Conservation (phyloP, 331 rosid genomes). For the Quercus tomentella region DNA sequence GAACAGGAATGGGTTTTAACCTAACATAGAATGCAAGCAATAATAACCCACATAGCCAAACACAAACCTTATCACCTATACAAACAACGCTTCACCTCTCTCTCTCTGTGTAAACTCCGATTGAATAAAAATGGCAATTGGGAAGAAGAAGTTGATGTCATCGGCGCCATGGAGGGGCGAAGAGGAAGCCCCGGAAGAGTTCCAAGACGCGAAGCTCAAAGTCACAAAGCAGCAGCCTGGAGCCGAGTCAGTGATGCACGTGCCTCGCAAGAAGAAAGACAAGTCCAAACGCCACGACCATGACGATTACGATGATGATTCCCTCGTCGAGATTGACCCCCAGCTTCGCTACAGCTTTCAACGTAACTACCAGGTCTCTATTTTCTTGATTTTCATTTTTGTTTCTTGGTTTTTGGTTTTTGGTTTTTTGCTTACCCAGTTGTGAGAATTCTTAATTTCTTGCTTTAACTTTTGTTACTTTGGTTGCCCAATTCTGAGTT, state of each 20-base stretch:
- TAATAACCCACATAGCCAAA: too few relatives aligned
- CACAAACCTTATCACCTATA: too few relatives aligned
- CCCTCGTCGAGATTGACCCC: too few relatives aligned
- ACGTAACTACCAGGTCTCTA: conserved; percentile 70
- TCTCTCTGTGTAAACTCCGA: neutral
- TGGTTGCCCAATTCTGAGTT: too few relatives aligned
- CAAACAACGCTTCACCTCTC: neutral
- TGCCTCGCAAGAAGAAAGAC: too few relatives aligned
- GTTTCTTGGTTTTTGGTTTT: neutral
- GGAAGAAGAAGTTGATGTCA: conserved; percentile 67
- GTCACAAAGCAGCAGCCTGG: conserved; percentile 66
- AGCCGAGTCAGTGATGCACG: conserved; percentile 1
- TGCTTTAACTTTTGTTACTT: too few relatives aligned
- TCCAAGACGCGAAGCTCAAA: conserved; percentile 66
- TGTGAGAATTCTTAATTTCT: too few relatives aligned
- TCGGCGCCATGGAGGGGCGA: conserved; percentile 98
- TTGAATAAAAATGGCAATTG: conserved; percentile 37
- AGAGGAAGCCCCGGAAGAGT: conserved; percentile 37
- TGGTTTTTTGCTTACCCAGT: neutral
- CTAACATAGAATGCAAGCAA: too few relatives aligned
- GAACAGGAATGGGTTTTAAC: too few relatives aligned
- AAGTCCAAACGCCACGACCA: too few relatives aligned
- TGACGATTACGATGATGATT: too few relatives aligned
- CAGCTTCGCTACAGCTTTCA: conserved; percentile 96
- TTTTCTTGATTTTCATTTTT: too few relatives aligned